Evolutionary conservation across 257 asterid genomes (phyloP).

Genomic region (Eucommia ulmoides): DNA sequence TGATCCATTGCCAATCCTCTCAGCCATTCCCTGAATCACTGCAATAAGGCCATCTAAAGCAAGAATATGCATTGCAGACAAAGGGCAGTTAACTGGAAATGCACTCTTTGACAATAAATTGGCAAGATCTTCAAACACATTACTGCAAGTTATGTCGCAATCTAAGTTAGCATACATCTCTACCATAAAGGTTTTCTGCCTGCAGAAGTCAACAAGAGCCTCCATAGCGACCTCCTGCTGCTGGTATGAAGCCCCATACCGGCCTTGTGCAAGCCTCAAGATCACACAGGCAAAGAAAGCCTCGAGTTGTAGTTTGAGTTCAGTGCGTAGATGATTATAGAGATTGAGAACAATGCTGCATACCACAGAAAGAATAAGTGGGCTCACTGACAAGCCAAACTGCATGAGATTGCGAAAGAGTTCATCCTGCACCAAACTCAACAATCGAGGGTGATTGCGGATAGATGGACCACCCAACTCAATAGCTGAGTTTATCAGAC

Average conservation of each 20-base stretch:
- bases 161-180: conserved; percentile 92
- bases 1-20: conserved; percentile 84
- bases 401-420: conserved; percentile 85
- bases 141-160: conserved; percentile 90
- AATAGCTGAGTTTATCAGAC: conserved; percentile 86
- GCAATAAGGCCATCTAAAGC: conserved; percentile 97
- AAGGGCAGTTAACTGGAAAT: conserved; percentile 89
- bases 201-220: conserved; percentile 89
- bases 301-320: conserved; percentile 89
- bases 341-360: conserved; percentile 87
- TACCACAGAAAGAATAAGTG: conserved; percentile 88
- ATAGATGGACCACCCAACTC: conserved; percentile 86
- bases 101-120: conserved; percentile 88
- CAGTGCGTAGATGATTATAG: conserved; percentile 70
- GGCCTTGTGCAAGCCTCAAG: conserved; percentile 83
- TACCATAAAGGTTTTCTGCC: conserved; percentile 87
- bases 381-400: conserved; percentile 83
- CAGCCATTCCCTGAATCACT: conserved; percentile 99
- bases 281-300: conserved; percentile 94
- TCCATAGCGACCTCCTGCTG: conserved; percentile 99
- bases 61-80: conserved; percentile 94
- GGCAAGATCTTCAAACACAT: conserved; percentile 93
- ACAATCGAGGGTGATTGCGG: conserved; percentile 59
- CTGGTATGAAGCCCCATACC: conserved; percentile 85
- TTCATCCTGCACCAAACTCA: conserved; percentile 90